phyloP scores from a whole-genome alignment of 2,329 filamentous ascomycete species.

The Ophiostoma perfectum region DNA sequence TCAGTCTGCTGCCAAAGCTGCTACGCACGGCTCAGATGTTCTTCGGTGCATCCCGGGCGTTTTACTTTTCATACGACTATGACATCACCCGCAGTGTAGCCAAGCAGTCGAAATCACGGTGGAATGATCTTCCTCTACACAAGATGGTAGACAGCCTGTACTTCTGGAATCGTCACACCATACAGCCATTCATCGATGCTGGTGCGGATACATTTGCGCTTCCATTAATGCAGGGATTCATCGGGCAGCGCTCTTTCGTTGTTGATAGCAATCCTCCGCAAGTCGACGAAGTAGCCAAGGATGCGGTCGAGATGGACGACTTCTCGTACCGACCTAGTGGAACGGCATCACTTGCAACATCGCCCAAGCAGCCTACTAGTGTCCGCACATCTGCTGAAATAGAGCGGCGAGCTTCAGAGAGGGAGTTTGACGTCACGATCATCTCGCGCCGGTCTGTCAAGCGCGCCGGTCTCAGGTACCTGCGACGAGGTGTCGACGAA shows the following conservation, averaged over 20 bases:
- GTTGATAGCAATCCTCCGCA: constrained; percentile 59
- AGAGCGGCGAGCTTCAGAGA: constrained; percentile 42
- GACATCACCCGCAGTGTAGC: constrained; percentile 71
- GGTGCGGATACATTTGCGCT: constrained; percentile 66
- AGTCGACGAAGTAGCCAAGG: constrained; percentile 42
- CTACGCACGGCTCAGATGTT: constrained; percentile 77
- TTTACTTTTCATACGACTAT: constrained; percentile 93
- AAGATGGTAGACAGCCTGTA: constrained; percentile 69
- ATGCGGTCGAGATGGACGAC: constrained; percentile 40
- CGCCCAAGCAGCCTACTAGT: constrained; percentile 23
- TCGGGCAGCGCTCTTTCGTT: constrained; percentile 78
- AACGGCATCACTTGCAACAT: constrained; percentile 11
- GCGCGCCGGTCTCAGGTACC: constrained; percentile 80
- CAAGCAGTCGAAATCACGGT: constrained; percentile 36
- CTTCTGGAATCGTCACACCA: constrained; percentile 85
- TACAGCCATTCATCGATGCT: constrained; percentile 67
- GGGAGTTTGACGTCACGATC: constrained; percentile 71
- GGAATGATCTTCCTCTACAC: constrained; percentile 57
- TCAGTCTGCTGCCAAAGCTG: constrained; percentile 71
- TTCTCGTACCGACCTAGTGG: constrained; percentile 25
- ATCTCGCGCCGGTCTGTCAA: constrained; percentile 86
- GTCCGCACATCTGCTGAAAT: constrained; percentile 23
- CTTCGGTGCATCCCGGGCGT: constrained; percentile 75
- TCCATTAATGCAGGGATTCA: constrained; percentile 88
- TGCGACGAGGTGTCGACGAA: constrained; percentile 85